Evolutionary conservation across 768 basidiomycete species (phyloP), one percentile per base, ranked within the genome.

Genomic region (Pulveroboletus frians): DNA sequence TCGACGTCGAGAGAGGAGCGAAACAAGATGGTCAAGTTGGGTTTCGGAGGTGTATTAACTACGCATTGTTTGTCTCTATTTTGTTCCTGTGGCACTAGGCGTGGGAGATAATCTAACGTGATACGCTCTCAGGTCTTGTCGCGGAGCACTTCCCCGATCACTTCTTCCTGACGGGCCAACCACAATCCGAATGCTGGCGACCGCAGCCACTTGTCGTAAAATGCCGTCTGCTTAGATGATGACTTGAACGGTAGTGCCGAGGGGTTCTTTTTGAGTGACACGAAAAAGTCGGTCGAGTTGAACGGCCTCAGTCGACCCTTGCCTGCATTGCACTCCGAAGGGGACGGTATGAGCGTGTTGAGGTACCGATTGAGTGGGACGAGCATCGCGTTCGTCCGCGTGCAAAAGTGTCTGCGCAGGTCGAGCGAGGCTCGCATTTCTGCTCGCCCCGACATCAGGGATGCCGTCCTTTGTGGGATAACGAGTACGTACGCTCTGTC

Each of bases 301-400:
- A 92, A 93, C 3, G 87, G 76, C 55, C 81, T 87, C 39, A 90
- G 72, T 10, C 81, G 69, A 7, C 58, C 39, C 32, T 63, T 50
- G 13, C 58, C 55, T 2, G 54, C 48, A 40, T 63, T 57, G 14
- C 71, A 59, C 29, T 76, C 81, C 8, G 73, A 67, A 6, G 81
- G 84, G 17, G 81, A 76, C 50, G 90, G 89, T 65, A 93, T 90
- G 41, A 94, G 77, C 1, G 85, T 85, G 51, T 88, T 86, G 36
- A 97, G 82, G 72, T 97, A 97, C 55, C 94, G 81, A 57, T 94
- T 85, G 5, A 98, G 76, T 0, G 95, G 95, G 3, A 89, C 84
- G 18, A 97, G 79, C 52, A 98, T 75, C 46, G 85, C 85, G 17
- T 85, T 88, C 1, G 95, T 92, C 39, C 94, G 78, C 35, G 86